Evolutionary conservation across 306 rosid species (phyloP).

Genomic region (Corylus avellana): DNA sequence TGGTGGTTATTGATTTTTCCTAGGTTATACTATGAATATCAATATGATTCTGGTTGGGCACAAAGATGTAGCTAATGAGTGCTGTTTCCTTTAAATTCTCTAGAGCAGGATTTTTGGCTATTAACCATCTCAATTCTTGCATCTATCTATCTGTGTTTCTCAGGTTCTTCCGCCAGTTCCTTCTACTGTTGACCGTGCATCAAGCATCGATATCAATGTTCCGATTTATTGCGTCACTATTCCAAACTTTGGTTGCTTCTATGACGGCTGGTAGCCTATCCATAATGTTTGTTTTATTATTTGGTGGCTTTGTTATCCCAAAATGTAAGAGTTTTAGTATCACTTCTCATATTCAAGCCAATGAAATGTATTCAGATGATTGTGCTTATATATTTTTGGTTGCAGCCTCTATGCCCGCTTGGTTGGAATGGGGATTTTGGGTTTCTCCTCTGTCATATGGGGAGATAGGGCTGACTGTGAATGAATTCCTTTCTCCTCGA

Average conservation of each 20-base stretch:
- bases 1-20: neutral
- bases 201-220: conserved; percentile 38
- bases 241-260: conserved; percentile 27
- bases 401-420: conserved; percentile 43
- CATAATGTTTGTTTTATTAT: conserved; percentile 18
- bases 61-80: neutral
- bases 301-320: conserved; percentile 40
- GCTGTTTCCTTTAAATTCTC: neutral
- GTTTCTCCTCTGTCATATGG: conserved; percentile 37
- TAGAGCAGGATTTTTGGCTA: neutral
- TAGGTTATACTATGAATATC: neutral
- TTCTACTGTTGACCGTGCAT: conserved; percentile 33
- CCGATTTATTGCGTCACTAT: conserved; percentile 37
- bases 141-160: neutral
- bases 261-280: conserved; percentile 28
- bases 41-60: neutral
- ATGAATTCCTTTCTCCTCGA: conserved; percentile 37
- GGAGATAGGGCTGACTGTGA: conserved; percentile 34
- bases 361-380: neutral
- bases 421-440: conserved; percentile 44
- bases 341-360: neutral
- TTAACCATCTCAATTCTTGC: neutral
- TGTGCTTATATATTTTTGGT: conserved; percentile 6
- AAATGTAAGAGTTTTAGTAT: conserved; percentile 20
- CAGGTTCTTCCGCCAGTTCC: conserved; percentile 44